A percentile compares a stretch with the other conserved stretches of the same genome.
phyloP scores from a whole-genome alignment of 768 basidiomycete species.

The Tylopilus vinaceipallidus region DNA sequence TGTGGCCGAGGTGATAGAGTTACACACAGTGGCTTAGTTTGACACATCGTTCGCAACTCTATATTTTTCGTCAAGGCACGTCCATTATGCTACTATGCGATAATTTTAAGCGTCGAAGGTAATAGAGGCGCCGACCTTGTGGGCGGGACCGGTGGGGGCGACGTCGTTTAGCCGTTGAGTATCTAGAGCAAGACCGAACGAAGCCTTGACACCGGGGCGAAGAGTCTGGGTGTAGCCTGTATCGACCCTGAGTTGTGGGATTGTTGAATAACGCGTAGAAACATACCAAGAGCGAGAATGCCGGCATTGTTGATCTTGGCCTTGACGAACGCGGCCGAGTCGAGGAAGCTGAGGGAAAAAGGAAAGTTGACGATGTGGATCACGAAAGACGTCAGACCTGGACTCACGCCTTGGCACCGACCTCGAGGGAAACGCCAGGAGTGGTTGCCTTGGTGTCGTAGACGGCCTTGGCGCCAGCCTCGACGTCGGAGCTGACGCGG shows the following conservation, averaged over 20 bases:
- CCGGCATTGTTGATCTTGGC: slow-evolving; percentile 98
- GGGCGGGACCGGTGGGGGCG: slow-evolving; percentile 59
- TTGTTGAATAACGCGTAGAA: not conserved
- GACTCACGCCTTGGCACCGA: slow-evolving; percentile 91
- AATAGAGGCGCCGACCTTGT: slow-evolving; percentile 82
- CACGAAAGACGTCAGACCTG: not conserved
- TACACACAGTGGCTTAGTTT: not conserved
- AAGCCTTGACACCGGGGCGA: slow-evolving; percentile 88
- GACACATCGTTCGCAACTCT: not conserved
- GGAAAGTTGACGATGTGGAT: not conserved
- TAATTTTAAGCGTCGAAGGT: slow-evolving; percentile 64
- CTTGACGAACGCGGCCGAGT: slow-evolving; percentile 90
- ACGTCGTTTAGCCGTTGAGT: slow-evolving; percentile 86
- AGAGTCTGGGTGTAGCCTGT: slow-evolving; percentile 89
- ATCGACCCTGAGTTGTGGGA: slow-evolving; percentile 11
- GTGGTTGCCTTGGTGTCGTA: slow-evolving; percentile 93
- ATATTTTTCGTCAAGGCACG: slow-evolving; percentile 16
- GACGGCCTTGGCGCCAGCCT: slow-evolving; percentile 94
- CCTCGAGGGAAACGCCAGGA: slow-evolving; percentile 85
- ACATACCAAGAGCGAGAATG: slow-evolving; percentile 77
- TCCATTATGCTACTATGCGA: slow-evolving; percentile 18
- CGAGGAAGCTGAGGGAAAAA: slow-evolving; percentile 64
- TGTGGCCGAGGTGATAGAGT: too few relatives aligned
- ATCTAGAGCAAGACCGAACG: slow-evolving; percentile 94
- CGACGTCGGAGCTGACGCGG: slow-evolving; percentile 86